These are phyloP conservation scores for Neocucurbitaria cava DNA, from an alignment of 2,329 filamentous ascomycete species.

Conservation along the genomic window DNA sequence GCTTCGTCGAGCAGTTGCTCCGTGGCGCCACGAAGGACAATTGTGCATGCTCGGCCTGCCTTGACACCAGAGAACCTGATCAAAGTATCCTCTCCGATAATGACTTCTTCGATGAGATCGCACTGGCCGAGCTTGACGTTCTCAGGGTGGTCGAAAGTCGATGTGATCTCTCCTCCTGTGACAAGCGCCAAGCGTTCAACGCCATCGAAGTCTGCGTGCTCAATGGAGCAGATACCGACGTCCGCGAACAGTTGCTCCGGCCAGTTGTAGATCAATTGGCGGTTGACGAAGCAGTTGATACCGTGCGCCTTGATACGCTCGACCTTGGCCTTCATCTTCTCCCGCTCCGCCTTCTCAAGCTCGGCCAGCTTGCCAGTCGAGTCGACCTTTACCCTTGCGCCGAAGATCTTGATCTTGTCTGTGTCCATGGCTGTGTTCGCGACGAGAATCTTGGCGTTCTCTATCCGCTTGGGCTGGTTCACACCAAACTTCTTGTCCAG, in stretches of 20 bases:
- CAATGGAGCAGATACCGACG: slow-evolving; percentile 96
- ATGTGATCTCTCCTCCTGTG: slow-evolving; percentile 95
- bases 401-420: slow-evolving; percentile 99
- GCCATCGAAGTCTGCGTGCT: slow-evolving; percentile 98
- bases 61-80: slow-evolving; percentile 98
- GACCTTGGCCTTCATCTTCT: slow-evolving; percentile 99
- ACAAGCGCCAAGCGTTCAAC: slow-evolving; percentile 94
- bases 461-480: slow-evolving; percentile 95
- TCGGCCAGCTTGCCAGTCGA: slow-evolving; percentile 98
- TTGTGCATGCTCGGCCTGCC: slow-evolving; percentile 92
- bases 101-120: slow-evolving; percentile 95
- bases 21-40: slow-evolving; percentile 93
- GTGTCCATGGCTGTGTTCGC: slow-evolving; percentile 99
- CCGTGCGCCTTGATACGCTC: slow-evolving; percentile 98
- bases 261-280: slow-evolving; percentile 99
- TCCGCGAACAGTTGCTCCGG: slow-evolving; percentile 98
- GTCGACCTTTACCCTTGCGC: slow-evolving; percentile 93
- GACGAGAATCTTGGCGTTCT: slow-evolving; percentile 97
- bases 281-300: slow-evolving; percentile 99
- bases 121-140: slow-evolving; percentile 96
- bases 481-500: slow-evolving; percentile 99
- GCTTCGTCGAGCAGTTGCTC: slow-evolving; percentile 97
- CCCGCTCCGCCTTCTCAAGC: slow-evolving; percentile 94
- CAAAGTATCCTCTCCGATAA: slow-evolving; percentile 96
- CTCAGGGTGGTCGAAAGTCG: slow-evolving; percentile 97